phyloP scores from a whole-genome alignment of 352 stramenopile species.

The Saprolegnia parasitica region DNA sequence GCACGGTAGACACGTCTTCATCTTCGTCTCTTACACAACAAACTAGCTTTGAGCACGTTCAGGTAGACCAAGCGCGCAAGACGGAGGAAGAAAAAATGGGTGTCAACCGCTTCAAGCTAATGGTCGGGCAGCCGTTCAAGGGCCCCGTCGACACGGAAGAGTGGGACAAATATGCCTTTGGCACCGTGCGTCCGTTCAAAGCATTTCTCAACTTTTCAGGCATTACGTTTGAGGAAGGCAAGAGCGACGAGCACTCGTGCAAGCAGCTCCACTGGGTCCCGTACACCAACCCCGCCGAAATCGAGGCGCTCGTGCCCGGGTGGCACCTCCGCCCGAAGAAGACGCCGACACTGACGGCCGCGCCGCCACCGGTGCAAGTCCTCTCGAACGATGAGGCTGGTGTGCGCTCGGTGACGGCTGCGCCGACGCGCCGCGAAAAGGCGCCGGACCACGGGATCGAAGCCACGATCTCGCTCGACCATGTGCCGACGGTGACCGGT shows the following conservation, averaged over 20 bases:
- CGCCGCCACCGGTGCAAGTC: neutral
- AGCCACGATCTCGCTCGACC: slow-evolving; percentile 37
- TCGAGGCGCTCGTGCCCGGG: slow-evolving; percentile 8
- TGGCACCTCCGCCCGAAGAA: neutral
- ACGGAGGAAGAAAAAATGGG: neutral
- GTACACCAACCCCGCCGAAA: neutral
- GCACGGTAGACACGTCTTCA: slow-evolving; percentile 34
- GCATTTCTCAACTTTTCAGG: slow-evolving; percentile 22
- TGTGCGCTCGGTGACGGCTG: neutral
- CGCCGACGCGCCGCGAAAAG: slow-evolving; percentile 24
- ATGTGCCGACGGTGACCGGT: slow-evolving; percentile 40
- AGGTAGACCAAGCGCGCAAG: neutral
- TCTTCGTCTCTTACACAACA: too few species aligned
- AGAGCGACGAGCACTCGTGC: slow-evolving; percentile 3
- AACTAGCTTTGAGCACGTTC: slow-evolving; percentile 1
- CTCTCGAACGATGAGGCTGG: neutral
- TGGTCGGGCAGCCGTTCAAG: neutral
- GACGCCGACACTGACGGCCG: neutral
- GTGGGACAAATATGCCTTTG: slow-evolving; percentile 15
- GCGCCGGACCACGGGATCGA: slow-evolving; percentile 28
- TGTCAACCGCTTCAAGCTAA: slow-evolving; percentile 5
- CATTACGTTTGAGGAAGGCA: slow-evolving; percentile 7
- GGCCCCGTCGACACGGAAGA: slow-evolving; percentile 6
- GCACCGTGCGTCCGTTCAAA: slow-evolving; percentile 2
- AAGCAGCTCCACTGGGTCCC: slow-evolving; percentile 25